A percentile compares a stretch with the other conserved stretches of the same genome.
These are phyloP conservation scores for Pycnococcus provasolii DNA, from an alignment of 139 green algal species.

Conservation along the genomic window DNA sequence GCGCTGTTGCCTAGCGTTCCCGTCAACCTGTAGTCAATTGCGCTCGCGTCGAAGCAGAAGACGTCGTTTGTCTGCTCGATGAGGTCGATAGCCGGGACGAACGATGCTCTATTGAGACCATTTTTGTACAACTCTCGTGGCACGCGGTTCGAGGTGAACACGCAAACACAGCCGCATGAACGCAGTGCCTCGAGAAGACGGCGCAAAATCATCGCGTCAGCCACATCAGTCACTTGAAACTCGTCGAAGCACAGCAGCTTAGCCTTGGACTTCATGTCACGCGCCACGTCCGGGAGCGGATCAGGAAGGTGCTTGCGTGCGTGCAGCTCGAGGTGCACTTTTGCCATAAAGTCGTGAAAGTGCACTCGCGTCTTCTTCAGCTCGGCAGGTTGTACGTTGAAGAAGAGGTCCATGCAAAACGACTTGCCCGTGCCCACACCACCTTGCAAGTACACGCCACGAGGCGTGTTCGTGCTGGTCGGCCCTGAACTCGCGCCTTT, in stretches of 20 bases:
- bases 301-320: slow-evolving; percentile 36
- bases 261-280: slow-evolving; percentile 36
- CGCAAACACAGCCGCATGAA: slow-evolving; percentile 61
- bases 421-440: slow-evolving; percentile 91
- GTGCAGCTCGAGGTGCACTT: slow-evolving; percentile 64
- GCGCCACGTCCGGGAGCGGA: slow-evolving; percentile 60
- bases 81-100: slow-evolving; percentile 87
- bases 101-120: slow-evolving; percentile 84
- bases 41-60: slow-evolving; percentile 71
- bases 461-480: too few species aligned
- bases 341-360: slow-evolving; percentile 98
- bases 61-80: slow-evolving; percentile 37
- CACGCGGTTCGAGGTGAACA: slow-evolving; percentile 72
- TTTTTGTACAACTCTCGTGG: slow-evolving; percentile 84
- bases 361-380: slow-evolving; percentile 51
- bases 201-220: slow-evolving; percentile 84
- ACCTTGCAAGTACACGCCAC: slow-evolving; percentile 85
- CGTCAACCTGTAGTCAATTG: slow-evolving; percentile 62
- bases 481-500: not conserved
- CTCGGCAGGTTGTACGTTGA: slow-evolving; percentile 20
- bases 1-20: slow-evolving; percentile 9
- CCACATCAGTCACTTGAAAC: slow-evolving; percentile 89
- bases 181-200: slow-evolving; percentile 70
- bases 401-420: slow-evolving; percentile 95
- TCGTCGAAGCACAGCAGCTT: slow-evolving; percentile 89